Evolutionary conservation across 2,329 filamentous ascomycete genomes (phyloP).

Genomic region (Didymella exigua): DNA sequence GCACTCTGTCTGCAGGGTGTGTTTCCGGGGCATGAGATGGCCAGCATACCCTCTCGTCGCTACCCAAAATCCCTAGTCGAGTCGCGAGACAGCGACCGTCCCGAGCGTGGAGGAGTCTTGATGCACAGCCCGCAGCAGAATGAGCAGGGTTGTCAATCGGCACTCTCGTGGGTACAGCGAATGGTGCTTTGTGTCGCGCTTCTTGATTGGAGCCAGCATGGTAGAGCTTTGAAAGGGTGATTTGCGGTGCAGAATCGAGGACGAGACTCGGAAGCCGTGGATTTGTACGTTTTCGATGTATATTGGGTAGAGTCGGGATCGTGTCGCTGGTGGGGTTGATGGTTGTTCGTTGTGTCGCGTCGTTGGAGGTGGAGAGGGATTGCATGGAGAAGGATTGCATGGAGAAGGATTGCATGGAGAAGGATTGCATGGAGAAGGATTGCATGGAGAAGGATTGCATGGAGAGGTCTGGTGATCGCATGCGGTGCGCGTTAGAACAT

Average conservation of each 20-base stretch:
- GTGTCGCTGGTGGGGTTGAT: not conserved
- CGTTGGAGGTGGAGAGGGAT: too few relatives aligned
- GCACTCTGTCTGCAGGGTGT: too few relatives aligned
- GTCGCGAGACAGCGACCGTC: too few relatives aligned
- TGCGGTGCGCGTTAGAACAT: too few relatives aligned
- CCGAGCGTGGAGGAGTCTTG: not conserved
- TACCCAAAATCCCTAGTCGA: too few relatives aligned
- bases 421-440: too few relatives aligned
- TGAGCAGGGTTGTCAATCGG: not conserved
- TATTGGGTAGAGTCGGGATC: not conserved
- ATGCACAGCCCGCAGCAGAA: not conserved
- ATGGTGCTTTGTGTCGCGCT: not conserved
- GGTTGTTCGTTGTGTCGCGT: too few relatives aligned
- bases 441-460: too few relatives aligned
- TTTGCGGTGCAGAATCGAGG: not conserved
- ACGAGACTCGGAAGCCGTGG: not conserved
- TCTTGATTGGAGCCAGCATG: not conserved
- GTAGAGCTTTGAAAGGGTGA: not conserved
- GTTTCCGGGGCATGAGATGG: too few relatives aligned
- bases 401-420: too few relatives aligned
- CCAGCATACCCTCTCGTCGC: too few relatives aligned
- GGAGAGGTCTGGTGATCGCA: too few relatives aligned
- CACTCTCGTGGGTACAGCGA: not conserved
- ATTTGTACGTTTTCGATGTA: not conserved
- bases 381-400: not conserved